These are phyloP conservation scores for Nephelium lappaceum DNA, from an alignment of 345 rosid genomes.

Conservation along the genomic window DNA sequence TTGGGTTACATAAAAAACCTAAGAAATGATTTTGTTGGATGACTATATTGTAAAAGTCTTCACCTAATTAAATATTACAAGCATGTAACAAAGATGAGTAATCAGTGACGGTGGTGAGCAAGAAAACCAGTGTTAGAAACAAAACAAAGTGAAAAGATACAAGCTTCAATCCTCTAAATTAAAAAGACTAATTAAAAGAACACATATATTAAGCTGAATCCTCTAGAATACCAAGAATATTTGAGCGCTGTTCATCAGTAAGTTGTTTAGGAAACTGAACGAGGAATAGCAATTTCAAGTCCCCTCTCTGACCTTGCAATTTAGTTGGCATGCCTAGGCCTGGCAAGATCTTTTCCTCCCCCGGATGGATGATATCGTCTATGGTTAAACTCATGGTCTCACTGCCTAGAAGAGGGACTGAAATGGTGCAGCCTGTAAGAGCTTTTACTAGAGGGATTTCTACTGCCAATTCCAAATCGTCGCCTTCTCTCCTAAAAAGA, in stretches of 20 bases:
- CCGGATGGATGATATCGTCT: conserved; percentile 60
- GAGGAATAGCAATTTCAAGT: conserved; percentile 49
- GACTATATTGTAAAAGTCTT: background rate
- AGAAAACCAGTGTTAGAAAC: background rate
- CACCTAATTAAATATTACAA: too few species aligned
- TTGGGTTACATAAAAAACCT: background rate
- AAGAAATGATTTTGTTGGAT: background rate
- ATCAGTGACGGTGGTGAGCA: too few species aligned
- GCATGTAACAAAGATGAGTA: too few species aligned
- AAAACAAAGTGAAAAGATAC: background rate
- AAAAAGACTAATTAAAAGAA: background rate
- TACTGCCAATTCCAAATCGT: conserved; percentile 56
- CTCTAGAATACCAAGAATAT: conserved; percentile 48
- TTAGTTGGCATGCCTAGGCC: conserved; percentile 80
- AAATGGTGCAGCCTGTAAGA: conserved; percentile 58
- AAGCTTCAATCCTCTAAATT: background rate
- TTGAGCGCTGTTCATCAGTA: conserved; percentile 50
- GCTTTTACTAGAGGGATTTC: conserved; percentile 68
- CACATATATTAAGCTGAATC: conserved; percentile 33
- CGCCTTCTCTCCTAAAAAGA: conserved; percentile 62
- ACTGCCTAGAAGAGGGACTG: conserved; percentile 62
- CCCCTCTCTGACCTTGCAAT: conserved; percentile 60
- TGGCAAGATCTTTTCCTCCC: conserved; percentile 43
- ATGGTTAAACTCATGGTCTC: conserved; percentile 38
- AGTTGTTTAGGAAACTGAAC: conserved; percentile 55